Base-by-base conservation (phyloP, 2,329 filamentous ascomycete species). In the Aspergillus costaricaensis region DNA sequence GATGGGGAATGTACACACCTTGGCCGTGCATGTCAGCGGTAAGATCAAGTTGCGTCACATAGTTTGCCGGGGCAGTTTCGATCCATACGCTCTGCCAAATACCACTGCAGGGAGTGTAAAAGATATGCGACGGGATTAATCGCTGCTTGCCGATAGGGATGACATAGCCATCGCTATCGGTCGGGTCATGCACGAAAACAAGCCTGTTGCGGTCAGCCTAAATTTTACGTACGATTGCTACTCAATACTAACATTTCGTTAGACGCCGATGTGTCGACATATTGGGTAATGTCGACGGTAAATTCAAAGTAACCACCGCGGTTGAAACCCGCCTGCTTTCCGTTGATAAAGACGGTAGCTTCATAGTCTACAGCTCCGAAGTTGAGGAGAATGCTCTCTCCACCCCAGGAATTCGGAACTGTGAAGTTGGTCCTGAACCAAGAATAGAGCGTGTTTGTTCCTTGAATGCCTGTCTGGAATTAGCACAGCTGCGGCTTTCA, bases 81-180 rank as follows among this genome's bases (percentile, higher is more conserved):
- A 91, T 76, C 88, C 88, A 91, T 0, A 91, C 88, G 17, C 82
- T 83, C 70, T 91, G 88, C 89, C 89, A 91, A 64, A 91, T 91
- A 5, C 89, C 89, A 36, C 86, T 88, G 70, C 88, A 91, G 0
- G 89, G 86, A 0, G 86, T 86, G 71, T 91, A 91, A 72, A 89
- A 91, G 61, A 91, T 91, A 66, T 74, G 72, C 17, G 63, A 66
- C 1, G 83, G 85, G 0, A 74, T 76, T 0, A 82, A 69, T 0
- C 82, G 84, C 71, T 89, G 88, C 70, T 90, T 90, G 63, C 88
- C 88, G 47, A 89, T 81, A 0, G 88, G 88, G 44, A 88, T 87
- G 12, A 87, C 81, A 59, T 80, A 78, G 5, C 75, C 73, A 2
- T 79, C 78, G 30, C 72, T 69, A 66, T 91, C 88, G 0, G 88